These are phyloP conservation scores for Metschnikowia colocasiae DNA, from an alignment of 805 yeast species.

Conservation along the genomic window DNA sequence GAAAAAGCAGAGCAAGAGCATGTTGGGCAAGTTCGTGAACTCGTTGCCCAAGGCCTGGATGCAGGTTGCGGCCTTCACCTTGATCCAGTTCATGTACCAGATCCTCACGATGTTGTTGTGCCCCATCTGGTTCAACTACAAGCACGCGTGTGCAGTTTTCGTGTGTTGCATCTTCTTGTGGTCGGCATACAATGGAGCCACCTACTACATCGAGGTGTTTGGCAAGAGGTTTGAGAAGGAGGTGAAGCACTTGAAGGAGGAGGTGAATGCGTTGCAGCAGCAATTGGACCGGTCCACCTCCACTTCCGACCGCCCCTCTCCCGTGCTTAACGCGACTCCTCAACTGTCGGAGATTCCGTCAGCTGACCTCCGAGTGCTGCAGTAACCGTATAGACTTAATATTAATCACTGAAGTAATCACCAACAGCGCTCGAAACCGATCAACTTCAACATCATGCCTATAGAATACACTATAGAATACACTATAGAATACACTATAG, in stretches of 20 bases:
- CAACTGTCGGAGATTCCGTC: background rate
- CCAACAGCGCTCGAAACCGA: too few relatives aligned
- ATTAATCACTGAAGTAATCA: too few relatives aligned
- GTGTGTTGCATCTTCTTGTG: constrained; percentile 67
- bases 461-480: too few relatives aligned
- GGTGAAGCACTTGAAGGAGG: constrained; percentile 64
- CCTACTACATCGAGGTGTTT: constrained; percentile 86
- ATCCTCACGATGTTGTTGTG: constrained; percentile 81
- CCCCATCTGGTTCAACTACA: constrained; percentile 80
- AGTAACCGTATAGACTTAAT: background rate
- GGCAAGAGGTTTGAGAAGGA: constrained; percentile 89
- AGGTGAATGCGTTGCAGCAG: constrained; percentile 60
- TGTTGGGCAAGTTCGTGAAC: constrained; percentile 75
- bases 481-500: too few relatives aligned
- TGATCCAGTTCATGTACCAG: constrained; percentile 85
- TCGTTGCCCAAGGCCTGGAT: constrained; percentile 73
- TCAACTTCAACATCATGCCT: too few relatives aligned
- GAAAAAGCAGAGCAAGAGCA: constrained; percentile 59
- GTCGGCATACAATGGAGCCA: constrained; percentile 92
- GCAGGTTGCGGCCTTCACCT: constrained; percentile 83
- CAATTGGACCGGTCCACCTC: constrained; percentile 9
- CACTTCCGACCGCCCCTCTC: background rate
- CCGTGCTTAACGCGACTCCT: background rate
- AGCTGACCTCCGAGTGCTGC: background rate
- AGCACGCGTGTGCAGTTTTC: constrained; percentile 62